phyloP scores from a whole-genome alignment of 495 filamentous ascomycete genomes.

The Penicillium daleae region DNA sequence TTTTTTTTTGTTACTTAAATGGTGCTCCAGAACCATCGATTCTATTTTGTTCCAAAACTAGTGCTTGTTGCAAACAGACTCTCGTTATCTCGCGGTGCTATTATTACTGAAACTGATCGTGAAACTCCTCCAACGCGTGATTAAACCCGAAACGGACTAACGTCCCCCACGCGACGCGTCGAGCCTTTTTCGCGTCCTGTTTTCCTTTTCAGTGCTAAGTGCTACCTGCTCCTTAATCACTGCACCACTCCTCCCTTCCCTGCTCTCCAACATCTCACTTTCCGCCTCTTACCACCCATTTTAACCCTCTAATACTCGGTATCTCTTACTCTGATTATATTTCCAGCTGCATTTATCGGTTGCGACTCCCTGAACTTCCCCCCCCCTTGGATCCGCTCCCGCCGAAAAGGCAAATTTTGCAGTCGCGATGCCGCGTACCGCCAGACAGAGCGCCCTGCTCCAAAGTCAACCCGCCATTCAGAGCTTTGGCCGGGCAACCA shows the following conservation, averaged over 20 bases:
- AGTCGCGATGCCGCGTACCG: conserved; percentile 44
- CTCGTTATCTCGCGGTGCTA: neutral
- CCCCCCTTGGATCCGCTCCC: conserved; percentile 12
- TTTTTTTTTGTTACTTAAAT: conserved; percentile 10
- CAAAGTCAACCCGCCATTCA: conserved; percentile 43
- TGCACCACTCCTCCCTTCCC: conserved; percentile 8
- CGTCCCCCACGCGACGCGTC: conserved; percentile 29
- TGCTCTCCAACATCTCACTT: conserved; percentile 3
- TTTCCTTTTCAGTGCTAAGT: conserved; percentile 8
- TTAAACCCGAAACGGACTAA: conserved; percentile 26
- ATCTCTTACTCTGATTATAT: conserved; percentile 34
- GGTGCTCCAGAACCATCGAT: neutral
- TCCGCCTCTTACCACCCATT: conserved; percentile 18
- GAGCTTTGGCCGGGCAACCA: conserved; percentile 48
- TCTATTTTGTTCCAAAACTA: neutral
- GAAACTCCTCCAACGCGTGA: conserved; percentile 17
- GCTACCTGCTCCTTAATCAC: neutral
- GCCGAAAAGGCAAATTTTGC: conserved; percentile 26
- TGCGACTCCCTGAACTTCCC: conserved; percentile 21
- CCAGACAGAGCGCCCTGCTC: conserved; percentile 37
- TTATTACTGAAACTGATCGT: neutral
- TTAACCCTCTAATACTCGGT: conserved; percentile 15
- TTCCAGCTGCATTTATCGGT: conserved; percentile 30
- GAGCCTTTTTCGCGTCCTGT: conserved; percentile 10
- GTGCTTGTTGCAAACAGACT: neutral